Evolutionary conservation across 805 yeast genomes (phyloP), one percentile per base, ranked within the genome.

Genomic region (Hyphopichia homilentoma): DNA sequence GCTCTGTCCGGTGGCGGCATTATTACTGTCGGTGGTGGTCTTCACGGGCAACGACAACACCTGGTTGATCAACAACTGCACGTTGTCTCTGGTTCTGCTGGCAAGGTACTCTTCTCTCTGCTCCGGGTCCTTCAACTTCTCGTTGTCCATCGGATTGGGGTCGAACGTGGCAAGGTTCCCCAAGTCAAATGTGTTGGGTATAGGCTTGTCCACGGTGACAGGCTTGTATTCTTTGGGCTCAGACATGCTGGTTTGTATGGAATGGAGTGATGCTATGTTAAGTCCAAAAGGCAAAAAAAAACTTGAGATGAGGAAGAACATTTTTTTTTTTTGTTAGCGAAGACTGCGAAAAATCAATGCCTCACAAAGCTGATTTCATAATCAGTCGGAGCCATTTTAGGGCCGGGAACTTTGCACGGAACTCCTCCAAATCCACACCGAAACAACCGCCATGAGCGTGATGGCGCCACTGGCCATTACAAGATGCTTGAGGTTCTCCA

Each of bases 91-190:
- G 22, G 96, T 78, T 13, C 77, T 66, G 5, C 74, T 62, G 33
- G 71, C 68, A 39, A 93, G 63, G 40, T 81, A 74, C 29, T 65
- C 72, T 56, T 88, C 95, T 48, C 75, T 77, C 27, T 71, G 65
- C 24, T 52, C 52, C 13, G 72, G 69, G 47, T 81, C 73, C 21
- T 71, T 70, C 31, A 86, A 61, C 43, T 75, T 69, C 11, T 66
- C 65, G 25, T 70, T 67, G 44, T 85, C 94, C 43, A 90, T 61
- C 14, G 96, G 95, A 57, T 87, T 89, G 22, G 89, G 70, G 60
- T 90, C 97, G 53, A 86, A 89, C 2, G 84, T 85, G 4, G 96
- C 83, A 34, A 93, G 70, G 58, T 90, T 84, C 21, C 98, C 98
- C 41, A 90, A 65, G 57, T 93, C 98, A 54, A 75, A 90, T 3